These are phyloP conservation scores for Penicillium nordicum DNA, from an alignment of 2,329 filamentous ascomycete species.

Conservation along the genomic window DNA sequence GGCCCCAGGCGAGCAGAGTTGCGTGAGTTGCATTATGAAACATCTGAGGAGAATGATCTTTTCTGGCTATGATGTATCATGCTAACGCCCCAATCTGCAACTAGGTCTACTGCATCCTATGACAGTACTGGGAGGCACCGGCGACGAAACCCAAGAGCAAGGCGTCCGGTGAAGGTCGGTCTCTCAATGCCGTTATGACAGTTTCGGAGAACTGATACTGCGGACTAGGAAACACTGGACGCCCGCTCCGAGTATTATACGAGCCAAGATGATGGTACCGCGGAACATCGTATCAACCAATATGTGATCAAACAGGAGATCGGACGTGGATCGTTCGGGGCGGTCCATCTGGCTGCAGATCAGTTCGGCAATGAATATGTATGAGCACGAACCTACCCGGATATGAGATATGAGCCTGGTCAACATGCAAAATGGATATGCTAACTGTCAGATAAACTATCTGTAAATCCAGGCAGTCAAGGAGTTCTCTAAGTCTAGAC, in stretches of 20 bases:
- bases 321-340: slow-evolving; percentile 91
- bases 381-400: slow-evolving; percentile 38
- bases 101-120: slow-evolving; percentile 45
- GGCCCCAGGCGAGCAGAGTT: slow-evolving; percentile 10
- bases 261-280: slow-evolving; percentile 75
- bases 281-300: slow-evolving; percentile 88
- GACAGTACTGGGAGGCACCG: slow-evolving; percentile 65
- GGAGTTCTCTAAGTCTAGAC: slow-evolving; percentile 89
- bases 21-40: slow-evolving; percentile 10
- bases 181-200: slow-evolving; percentile 1
- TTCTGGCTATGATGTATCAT: neutral
- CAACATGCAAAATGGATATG: slow-evolving; percentile 8
- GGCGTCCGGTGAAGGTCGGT: slow-evolving; percentile 61
- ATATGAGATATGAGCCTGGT: neutral
- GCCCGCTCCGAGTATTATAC: slow-evolving; percentile 82
- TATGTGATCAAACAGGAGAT: slow-evolving; percentile 94
- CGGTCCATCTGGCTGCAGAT: slow-evolving; percentile 85
- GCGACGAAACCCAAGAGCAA: slow-evolving; percentile 57
- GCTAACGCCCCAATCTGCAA: neutral
- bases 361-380: slow-evolving; percentile 93
- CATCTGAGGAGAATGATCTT: neutral
- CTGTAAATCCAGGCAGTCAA: slow-evolving; percentile 71
- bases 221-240: slow-evolving; percentile 77
- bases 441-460: slow-evolving; percentile 11
- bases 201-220: slow-evolving; percentile 12